Percentiles rank a stretch among this genome's conserved stretches.
These are phyloP conservation scores for Inga oerstediana DNA, from an alignment of 306 rosid species.

Conservation along the genomic window DNA sequence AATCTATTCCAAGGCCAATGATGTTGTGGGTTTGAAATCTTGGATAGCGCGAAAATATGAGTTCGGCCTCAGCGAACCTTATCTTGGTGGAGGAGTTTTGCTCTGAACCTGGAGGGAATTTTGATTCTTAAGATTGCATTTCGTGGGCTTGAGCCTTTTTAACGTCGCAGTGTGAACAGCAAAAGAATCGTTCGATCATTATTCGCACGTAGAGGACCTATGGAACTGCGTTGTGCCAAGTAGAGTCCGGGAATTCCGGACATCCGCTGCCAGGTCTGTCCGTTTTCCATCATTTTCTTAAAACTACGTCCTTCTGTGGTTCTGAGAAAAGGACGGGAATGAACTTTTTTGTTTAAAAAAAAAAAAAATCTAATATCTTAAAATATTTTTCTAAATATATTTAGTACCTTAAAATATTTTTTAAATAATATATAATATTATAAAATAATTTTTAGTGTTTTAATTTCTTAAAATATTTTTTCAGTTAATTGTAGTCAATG, in stretches of 20 bases:
- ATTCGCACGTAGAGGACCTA: neutral
- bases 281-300: no score
- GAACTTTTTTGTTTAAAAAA: no score
- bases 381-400: no score
- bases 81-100: neutral
- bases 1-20: neutral
- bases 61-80: neutral
- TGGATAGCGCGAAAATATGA: neutral
- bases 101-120: neutral
- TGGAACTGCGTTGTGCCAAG: constrained; percentile 22
- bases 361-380: no score
- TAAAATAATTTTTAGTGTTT: no score
- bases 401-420: no score
- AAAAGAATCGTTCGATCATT: neutral
- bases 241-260: neutral
- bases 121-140: neutral
- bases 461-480: no score
- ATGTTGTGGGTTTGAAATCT: neutral
- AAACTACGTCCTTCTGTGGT: no score
- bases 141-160: neutral
- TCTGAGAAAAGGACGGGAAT: no score
- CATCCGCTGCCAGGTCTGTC: no score
- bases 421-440: no score
- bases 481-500: no score
- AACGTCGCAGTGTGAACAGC: constrained; percentile 23